Base-by-base conservation (phyloP, 2,329 filamentous ascomycete species). In the Sporothrix pseudoabietina region DNA sequence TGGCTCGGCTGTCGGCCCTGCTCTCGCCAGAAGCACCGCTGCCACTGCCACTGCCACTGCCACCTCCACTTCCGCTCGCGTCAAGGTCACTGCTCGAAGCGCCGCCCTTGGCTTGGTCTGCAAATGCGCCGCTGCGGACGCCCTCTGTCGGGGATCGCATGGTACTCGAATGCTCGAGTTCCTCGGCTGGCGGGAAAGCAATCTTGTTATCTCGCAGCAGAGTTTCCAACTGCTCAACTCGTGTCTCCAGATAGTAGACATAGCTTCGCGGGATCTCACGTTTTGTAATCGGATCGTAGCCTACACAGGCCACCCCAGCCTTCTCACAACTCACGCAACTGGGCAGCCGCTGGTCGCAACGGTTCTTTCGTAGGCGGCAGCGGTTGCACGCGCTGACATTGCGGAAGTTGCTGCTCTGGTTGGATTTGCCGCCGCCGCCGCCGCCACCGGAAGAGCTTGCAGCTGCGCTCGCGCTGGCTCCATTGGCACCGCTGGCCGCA, bases 211-310 rank as follows among this genome's bases (percentile, higher is more conserved):
- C 85, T 59, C 85, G 84, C 69, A 98, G 87, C 52, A 96, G 83
- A 47, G 87, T 87, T 81, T 98, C 95, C 41, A 98, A 89, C 82
- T 96, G 93, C 75, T 90, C 88, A 72, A 98, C 89, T 74, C 95
- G 88, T 39, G 92, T 93, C 82, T 98, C 95, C 74, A 98, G 90
- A 80, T 97, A 98, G 83, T 92, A 97, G 68, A 98, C 94, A 84
- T 98, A 98, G 81, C 92, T 94, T 82, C 94, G 89, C 69, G 95
- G 95, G 74, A 98, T 97, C 83, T 98, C 94, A 79, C 93, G 91
- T 86, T 98, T 98, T 32, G 94, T 97, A 79, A 98, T 97, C 47
- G 95, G 94, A 80, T 98, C 95, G 82, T 97, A 98, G 75, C 95
- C 95, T 69, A 98, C 94, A 81, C 96, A 98, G 77, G 92, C 91